Evolutionary conservation across 2,329 filamentous ascomycete genomes (phyloP), one percentile per base, ranked within the genome.

Genomic region (Xylariaceae sp.): DNA sequence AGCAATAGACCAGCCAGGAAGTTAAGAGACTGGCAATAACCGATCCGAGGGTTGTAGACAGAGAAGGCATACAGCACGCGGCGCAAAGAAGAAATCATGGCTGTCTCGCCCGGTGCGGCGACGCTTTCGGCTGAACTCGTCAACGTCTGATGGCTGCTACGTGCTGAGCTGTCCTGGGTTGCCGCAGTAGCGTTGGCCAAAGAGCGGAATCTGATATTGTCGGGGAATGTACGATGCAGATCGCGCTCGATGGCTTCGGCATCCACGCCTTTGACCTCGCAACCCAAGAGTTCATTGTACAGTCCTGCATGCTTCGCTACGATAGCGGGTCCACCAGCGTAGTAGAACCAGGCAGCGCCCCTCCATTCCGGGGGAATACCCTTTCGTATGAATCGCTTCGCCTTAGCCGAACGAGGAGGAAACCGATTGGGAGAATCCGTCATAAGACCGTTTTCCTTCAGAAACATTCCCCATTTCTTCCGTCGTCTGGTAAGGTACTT

Each of bases 321-420:
- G 60, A 90, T 87, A 43, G 85, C 84, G 21, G 90, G 90, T 1
- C 92, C 92, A 18, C 90, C 90, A 10, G 91, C 90, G 68, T 96
- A 97, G 74, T 88, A 96, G 70, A 95, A 97, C 92, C 92, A 97
- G 43, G 92, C 92, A 5, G 89, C 87, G n/a, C 92, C 92, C 65
- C 92, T 84, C 84, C 91, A 95, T 61, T 96, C 90, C 0, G 92
- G 89, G 2, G 92, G 92, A 47, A 96, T 92, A 15, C 92, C 92
- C 71, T 96, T 97, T 48, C 92, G 85, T 46, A 96, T 83, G 67
- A 94, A 96, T 16, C 91, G 82, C 72, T 95, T 96, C 41, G 94
- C 84, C 71, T 95, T 95, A 43, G 85, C 82, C 47, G 85, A 89
- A 49, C 85, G 87, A 1, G 86, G 80, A 0, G 92, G 92, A 62